These are phyloP conservation scores for Pilobolus umbonatus DNA, from an alignment of 192 early-diverging fungal genomes.

Conservation along the genomic window DNA sequence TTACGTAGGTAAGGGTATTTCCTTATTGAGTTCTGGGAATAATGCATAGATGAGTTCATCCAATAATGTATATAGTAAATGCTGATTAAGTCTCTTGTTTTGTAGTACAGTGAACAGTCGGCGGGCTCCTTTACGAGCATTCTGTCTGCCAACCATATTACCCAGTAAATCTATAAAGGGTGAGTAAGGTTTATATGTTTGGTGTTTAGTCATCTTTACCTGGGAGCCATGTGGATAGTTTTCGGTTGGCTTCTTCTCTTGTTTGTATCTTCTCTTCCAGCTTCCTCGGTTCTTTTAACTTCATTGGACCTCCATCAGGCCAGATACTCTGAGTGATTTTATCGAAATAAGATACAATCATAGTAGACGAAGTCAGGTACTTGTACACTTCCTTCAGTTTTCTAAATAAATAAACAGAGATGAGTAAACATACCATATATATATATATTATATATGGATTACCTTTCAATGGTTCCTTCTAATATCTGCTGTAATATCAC, in stretches of 20 bases:
- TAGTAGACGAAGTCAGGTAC: conserved; percentile 31
- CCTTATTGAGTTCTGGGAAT: conserved; percentile 61
- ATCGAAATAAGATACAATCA: conserved; percentile 39
- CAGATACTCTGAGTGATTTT: conserved; percentile 46
- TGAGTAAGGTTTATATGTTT: not conserved
- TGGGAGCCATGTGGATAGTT: conserved; percentile 58
- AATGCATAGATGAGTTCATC: conserved; percentile 67
- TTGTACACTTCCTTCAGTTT: conserved; percentile 42
- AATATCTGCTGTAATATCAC: conserved; percentile 83
- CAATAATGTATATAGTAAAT: conserved; percentile 67
- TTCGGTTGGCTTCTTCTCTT: conserved; percentile 44
- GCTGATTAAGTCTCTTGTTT: conserved; percentile 70
- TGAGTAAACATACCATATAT: not conserved
- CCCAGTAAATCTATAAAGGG: conserved; percentile 52
- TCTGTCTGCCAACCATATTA: conserved; percentile 77
- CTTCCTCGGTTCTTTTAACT: conserved; percentile 28
- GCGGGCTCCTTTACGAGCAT: conserved; percentile 70
- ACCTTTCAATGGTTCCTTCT: conserved; percentile 82
- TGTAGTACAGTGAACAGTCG: conserved; percentile 70
- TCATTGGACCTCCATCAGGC: conserved; percentile 43
- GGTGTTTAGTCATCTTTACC: conserved; percentile 18
- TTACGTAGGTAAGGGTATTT: no score
- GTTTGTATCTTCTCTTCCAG: conserved; percentile 42
- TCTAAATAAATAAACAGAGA: conserved; percentile 22
- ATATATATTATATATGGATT: no score